Base-by-base conservation (phyloP, 768 basidiomycete species). In the Suillus sp. region DNA sequence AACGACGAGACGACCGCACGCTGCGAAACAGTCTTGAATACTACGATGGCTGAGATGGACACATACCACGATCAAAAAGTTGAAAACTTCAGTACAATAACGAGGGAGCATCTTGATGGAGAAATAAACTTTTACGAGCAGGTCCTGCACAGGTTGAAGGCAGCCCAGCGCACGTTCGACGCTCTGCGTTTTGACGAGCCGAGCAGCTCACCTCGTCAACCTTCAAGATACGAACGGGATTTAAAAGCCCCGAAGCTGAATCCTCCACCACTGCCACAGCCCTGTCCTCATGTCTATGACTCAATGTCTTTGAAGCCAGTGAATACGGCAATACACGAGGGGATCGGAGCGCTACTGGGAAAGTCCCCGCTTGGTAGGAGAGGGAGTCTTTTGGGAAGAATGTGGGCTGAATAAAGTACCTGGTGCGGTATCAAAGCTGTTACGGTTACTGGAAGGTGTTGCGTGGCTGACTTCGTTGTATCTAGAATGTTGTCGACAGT, bases 1-100 rank as follows among this genome's bases (percentile, higher is more conserved):
- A 80, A 89, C 67, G 86, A 89, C 55, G 87, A 90, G 20, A 76
- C 89, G 65, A 86, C 86, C 2, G 81, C 85, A 3, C 85, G 93
- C 22, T 94, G 91, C 72, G 93, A 96, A 75, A 95, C 93, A 0
- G 91, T 94, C 8, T 78, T 96, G 32, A 95, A 95, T 72, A 87
- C 86, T 10, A 94, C 93, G 2, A 89, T 93, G 86, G 91, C 93
- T 1, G 93, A 95, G 78, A 87, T 95, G 80, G 90, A 92, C 57
- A 86, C 83, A 1, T 91, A 93, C 67, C 91, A 93, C 70, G 75
- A 78, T 0, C 90, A 92, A 73, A 91, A 92, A 72, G 71, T 74
- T 8, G 89, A 91, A 69, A 91, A 93, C 67, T 87, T 94, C 64
- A 74, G 78, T 18, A 75, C 71, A 1, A 65, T 91, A 16, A 77